Conservation (phyloP, 495 filamentous ascomycete species). For the Talaromyces thailandensis region DNA sequence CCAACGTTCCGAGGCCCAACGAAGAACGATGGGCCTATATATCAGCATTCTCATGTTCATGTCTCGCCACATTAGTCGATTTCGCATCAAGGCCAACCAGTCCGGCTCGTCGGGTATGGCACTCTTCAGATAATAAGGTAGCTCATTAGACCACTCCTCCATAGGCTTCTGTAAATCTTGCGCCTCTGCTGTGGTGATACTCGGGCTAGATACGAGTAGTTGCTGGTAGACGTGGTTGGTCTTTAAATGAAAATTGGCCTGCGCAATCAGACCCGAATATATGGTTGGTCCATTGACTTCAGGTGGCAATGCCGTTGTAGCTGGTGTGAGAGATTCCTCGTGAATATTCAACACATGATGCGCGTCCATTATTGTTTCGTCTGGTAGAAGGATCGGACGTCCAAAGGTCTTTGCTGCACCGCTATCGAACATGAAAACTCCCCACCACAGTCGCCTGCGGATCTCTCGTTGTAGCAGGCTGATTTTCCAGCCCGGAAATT, state of each 20-base stretch:
- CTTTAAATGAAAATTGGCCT: slow-evolving; percentile 38
- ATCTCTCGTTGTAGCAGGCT: slow-evolving; percentile 40
- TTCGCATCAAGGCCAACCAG: slow-evolving; percentile 29
- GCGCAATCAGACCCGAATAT: slow-evolving; percentile 40
- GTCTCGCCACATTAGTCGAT: slow-evolving; percentile 38
- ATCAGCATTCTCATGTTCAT: slow-evolving; percentile 45
- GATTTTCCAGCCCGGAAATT: slow-evolving; percentile 45
- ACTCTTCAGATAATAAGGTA: slow-evolving; percentile 38
- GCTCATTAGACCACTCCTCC: slow-evolving; percentile 35
- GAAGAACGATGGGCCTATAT: slow-evolving; percentile 42
- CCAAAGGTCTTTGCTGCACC: slow-evolving; percentile 41
- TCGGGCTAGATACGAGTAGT: slow-evolving; percentile 36
- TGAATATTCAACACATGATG: slow-evolving; percentile 41
- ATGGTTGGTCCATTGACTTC: slow-evolving; percentile 37
- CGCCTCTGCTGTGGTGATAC: slow-evolving; percentile 37
- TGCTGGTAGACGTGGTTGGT: slow-evolving; percentile 43
- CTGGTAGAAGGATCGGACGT: slow-evolving; percentile 37
- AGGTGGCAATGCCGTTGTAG: slow-evolving; percentile 29
- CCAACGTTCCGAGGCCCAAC: slow-evolving; percentile 37
- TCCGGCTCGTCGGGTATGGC: slow-evolving; percentile 23
- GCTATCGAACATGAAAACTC: slow-evolving; percentile 40
- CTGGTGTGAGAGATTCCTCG: slow-evolving; percentile 33
- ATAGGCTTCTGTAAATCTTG: slow-evolving; percentile 35
- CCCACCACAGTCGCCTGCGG: slow-evolving; percentile 38
- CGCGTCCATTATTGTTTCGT: slow-evolving; percentile 35